Evolutionary conservation across 2,329 filamentous ascomycete species (phyloP).

Genomic region (Trichoderma atrobrunneum): DNA sequence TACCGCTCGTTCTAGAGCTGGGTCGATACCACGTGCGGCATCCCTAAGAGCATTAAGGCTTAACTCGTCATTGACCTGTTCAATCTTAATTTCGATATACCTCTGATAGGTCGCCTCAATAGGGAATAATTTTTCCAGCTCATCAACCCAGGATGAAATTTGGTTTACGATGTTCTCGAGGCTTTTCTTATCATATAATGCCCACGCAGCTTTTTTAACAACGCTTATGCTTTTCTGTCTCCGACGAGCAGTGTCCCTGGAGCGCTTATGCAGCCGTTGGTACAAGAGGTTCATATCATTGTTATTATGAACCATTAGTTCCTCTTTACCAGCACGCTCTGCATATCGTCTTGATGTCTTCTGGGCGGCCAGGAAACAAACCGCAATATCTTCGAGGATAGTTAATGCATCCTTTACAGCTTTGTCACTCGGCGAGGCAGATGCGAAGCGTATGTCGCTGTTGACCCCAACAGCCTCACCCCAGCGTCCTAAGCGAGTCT

Average conservation of each 20-base stretch:
- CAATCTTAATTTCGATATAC: background rate
- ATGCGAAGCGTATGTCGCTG: background rate
- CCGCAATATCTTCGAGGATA: background rate
- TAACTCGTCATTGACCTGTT: background rate
- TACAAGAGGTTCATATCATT: background rate
- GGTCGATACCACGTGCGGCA: background rate
- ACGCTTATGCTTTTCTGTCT: background rate
- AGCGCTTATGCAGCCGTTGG: background rate
- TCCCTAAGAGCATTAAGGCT: background rate
- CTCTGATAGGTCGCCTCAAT: background rate
- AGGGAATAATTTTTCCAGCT: background rate
- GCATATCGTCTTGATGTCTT: background rate
- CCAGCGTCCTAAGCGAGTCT: background rate
- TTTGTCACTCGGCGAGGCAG: background rate
- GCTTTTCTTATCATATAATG: background rate
- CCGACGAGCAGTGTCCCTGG: background rate
- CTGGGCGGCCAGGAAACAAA: background rate
- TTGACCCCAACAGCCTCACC: background rate
- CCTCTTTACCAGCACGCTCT: background rate
- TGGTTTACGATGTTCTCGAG: background rate
- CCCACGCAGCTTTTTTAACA: background rate
- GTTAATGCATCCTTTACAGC: background rate
- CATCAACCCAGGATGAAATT: background rate
- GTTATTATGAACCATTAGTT: background rate
- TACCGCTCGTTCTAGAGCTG: background rate